A percentile compares a stretch with the other conserved stretches of the same genome.
These are phyloP conservation scores for Trichoderma semiorbis DNA, from an alignment of 2,329 filamentous ascomycete genomes.

Conservation along the genomic window DNA sequence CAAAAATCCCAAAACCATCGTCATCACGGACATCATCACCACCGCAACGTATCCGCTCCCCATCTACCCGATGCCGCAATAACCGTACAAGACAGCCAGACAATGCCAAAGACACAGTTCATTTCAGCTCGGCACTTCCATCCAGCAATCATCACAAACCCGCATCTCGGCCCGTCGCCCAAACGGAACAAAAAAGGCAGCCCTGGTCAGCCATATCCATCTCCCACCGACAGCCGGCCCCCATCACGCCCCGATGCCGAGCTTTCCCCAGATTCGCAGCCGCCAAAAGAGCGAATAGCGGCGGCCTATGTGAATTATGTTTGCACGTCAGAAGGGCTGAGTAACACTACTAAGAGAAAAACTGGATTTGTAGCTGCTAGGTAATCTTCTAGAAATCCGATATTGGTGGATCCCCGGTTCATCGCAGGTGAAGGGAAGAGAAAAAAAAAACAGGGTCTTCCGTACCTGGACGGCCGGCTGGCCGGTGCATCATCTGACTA, in stretches of 20 bases:
- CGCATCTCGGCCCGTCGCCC: background rate
- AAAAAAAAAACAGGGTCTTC: background rate
- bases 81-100: background rate
- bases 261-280: constrained; percentile 5
- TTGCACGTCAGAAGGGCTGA: background rate
- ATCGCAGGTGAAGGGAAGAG: background rate
- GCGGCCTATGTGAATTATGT: background rate
- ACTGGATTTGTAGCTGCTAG: background rate
- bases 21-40: background rate
- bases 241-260: constrained; percentile 6
- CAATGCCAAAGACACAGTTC: background rate
- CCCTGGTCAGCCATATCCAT: background rate
- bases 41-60: background rate
- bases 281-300: background rate
- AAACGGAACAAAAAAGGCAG: background rate
- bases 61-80: background rate
- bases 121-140: background rate
- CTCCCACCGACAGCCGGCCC: constrained; percentile 2
- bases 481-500: background rate
- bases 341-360: background rate
- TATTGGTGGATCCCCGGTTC: background rate
- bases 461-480: background rate
- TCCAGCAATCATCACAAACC: background rate
- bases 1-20: background rate
- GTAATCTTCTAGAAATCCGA: background rate